Conservation (phyloP, 805 yeast species). For the Dipodascus geniculatus region DNA sequence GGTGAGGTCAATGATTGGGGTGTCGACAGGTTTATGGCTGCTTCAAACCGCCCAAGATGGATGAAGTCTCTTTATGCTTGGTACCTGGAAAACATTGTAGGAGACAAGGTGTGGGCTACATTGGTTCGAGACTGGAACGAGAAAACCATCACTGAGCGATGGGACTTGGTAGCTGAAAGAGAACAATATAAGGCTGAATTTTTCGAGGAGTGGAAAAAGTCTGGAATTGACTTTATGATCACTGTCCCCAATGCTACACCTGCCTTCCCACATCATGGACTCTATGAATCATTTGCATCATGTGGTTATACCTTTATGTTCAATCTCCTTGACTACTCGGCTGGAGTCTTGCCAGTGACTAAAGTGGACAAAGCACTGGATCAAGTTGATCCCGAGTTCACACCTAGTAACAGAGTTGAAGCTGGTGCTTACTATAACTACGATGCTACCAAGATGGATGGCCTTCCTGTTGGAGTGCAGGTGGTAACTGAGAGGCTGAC, state of each 20-base stretch:
- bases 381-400: slow-evolving; percentile 22
- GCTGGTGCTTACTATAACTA: slow-evolving; percentile 33
- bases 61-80: slow-evolving; percentile 27
- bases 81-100: slow-evolving; percentile 22
- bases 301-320: slow-evolving; percentile 44
- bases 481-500: slow-evolving; percentile 46
- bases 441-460: slow-evolving; percentile 41
- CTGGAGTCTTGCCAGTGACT: slow-evolving; percentile 47
- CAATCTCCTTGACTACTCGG: slow-evolving; percentile 45
- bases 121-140: slow-evolving; percentile 27
- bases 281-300: slow-evolving; percentile 26
- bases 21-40: slow-evolving; percentile 23
- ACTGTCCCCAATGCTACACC: slow-evolving; percentile 34
- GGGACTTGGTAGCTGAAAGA: slow-evolving; percentile 26
- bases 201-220: slow-evolving; percentile 25
- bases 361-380: slow-evolving; percentile 34
- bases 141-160: slow-evolving; percentile 26
- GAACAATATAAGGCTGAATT: slow-evolving; percentile 26
- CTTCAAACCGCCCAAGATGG: slow-evolving; percentile 25
- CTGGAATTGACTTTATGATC: slow-evolving; percentile 28
- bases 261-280: slow-evolving; percentile 29
- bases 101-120: slow-evolving; percentile 29
- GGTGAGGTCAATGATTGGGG: slow-evolving; percentile 29
- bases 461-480: slow-evolving; percentile 56
- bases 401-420: slow-evolving; percentile 31